Base-by-base conservation (phyloP, 1,139 yeast species). In the Waltiozyma sp. region DNA sequence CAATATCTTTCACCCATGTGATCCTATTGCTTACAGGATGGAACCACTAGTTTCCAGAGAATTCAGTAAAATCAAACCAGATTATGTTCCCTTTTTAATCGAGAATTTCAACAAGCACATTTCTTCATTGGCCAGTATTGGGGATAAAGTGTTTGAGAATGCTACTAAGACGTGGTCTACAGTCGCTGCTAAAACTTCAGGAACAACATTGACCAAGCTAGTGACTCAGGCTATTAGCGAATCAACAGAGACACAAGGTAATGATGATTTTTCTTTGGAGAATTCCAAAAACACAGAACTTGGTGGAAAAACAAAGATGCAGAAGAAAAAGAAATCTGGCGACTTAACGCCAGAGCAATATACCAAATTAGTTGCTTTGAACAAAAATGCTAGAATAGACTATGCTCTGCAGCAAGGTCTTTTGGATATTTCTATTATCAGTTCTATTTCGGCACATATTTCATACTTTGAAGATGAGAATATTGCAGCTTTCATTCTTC, bases 391-490 rank as follows among this genome's bases (percentile, higher is more conserved):
- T 0, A 69, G 96, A 45, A 69, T 91, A 1, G 98, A 91, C 59
- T 88, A 84, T 58, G 72, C 80, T 11, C 63, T 89, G 33, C 88
- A 88, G 4, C 84, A 82, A 60, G 88, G 93, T 2, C 73, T 83
- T 21, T 74, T 88, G 53, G 96, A 88, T 53, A 72, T 88, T 23
- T 81, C 91, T 24, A 61, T 87, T 41, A 70, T 89, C 18, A 75
- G 88, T 9, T 94, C 95, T 0, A 67, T 89, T 6, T 85, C 84
- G 45, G 87, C 96, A 0, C 98, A 91, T 62, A 77, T 86, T 11
- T 77, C 88, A 40, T 91, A 91, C 59, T 83, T 89, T 60, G 95
- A 87, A 56, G 95, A 87, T 53, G 73, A 77, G 43, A 89, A 88
- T 54, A 78, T 91, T 24, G 91, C 94, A 0, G 84, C 82, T 2